Conservation (phyloP, 345 rosid genomes). For the Rhodamnia argentea region DNA sequence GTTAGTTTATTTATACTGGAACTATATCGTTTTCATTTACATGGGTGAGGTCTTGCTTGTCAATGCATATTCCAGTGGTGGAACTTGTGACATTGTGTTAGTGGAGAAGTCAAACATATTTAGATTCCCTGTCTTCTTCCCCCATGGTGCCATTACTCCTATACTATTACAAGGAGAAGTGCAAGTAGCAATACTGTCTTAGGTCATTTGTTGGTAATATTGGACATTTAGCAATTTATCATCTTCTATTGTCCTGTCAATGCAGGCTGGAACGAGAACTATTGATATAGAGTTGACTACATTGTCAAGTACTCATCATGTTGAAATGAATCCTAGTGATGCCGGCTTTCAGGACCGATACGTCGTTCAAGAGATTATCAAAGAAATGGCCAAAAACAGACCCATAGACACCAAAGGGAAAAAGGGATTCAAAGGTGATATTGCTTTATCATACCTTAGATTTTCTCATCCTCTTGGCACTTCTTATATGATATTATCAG, state of each 20-base stretch:
- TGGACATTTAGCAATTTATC: not conserved
- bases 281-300: slow-evolving; percentile 85
- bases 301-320: slow-evolving; percentile 77
- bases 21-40: not conserved
- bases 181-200: not conserved
- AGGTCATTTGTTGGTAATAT: not conserved
- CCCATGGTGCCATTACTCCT: not conserved
- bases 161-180: not conserved
- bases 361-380: slow-evolving; percentile 87
- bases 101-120: not conserved
- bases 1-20: not conserved
- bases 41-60: not conserved
- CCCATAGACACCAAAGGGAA: slow-evolving; percentile 84
- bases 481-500: not conserved
- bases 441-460: not conserved
- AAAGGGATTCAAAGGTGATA: slow-evolving; percentile 74
- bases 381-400: slow-evolving; percentile 97
- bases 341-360: slow-evolving; percentile 97
- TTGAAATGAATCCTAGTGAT: slow-evolving; percentile 93
- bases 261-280: slow-evolving; percentile 87
- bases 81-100: not conserved
- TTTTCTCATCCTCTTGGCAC: not conserved
- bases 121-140: not conserved
- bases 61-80: not conserved
- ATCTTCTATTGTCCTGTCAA: not conserved